Conservation (phyloP, 805 yeast species). For the Tetrapisispora nanseiensis region DNA sequence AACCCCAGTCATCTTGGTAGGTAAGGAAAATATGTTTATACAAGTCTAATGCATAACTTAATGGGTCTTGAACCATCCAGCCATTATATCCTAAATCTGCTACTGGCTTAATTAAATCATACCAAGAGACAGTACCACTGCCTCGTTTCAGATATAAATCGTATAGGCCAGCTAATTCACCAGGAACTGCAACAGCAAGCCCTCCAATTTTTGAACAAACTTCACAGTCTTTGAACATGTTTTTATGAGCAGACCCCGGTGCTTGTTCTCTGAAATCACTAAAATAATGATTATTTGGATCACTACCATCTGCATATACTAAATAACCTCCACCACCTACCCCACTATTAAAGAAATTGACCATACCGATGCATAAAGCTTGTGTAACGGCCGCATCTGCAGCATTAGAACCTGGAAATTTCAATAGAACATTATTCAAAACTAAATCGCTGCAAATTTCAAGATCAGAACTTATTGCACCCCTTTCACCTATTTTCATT, state of each 20-base stretch:
- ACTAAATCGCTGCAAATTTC: slow-evolving; percentile 28
- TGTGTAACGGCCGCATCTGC: slow-evolving; percentile 91
- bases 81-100: slow-evolving; percentile 56
- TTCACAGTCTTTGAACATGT: slow-evolving; percentile 48
- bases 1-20: slow-evolving; percentile 43
- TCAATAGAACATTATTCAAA: slow-evolving; percentile 18
- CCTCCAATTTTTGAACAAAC: slow-evolving; percentile 69
- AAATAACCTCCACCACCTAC: slow-evolving; percentile 90
- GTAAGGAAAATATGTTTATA: slow-evolving; percentile 30
- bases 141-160: slow-evolving; percentile 51
- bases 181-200: slow-evolving; percentile 82
- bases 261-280: slow-evolving; percentile 89
- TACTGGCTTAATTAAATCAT: slow-evolving; percentile 65
- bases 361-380: slow-evolving; percentile 77
- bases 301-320: slow-evolving; percentile 26
- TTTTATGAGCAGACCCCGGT: slow-evolving; percentile 48
- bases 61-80: slow-evolving; percentile 40
- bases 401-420: slow-evolving; percentile 52
- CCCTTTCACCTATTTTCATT: slow-evolving; percentile 18
- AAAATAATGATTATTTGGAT: slow-evolving; percentile 41
- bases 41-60: slow-evolving; percentile 35
- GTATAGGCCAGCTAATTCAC: slow-evolving; percentile 80
- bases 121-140: slow-evolving; percentile 65
- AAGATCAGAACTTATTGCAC: slow-evolving; percentile 32
- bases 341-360: slow-evolving; percentile 77